Conservation (phyloP, 2,329 filamentous ascomycete genomes). For the Pseudogymnoascus sp. region DNA sequence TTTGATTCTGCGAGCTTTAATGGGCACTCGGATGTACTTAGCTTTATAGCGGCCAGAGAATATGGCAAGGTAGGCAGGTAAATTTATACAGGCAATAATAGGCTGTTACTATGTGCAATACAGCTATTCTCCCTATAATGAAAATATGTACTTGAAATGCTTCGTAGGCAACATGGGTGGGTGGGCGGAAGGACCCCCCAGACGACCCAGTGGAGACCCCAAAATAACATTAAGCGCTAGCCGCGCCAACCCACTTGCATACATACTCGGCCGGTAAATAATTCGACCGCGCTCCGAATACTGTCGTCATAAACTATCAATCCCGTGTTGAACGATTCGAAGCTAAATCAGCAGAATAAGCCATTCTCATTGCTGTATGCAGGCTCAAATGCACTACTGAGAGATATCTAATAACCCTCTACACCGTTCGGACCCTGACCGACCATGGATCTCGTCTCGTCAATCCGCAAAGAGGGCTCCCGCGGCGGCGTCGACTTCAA, state of each 20-base stretch:
- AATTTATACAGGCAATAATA: background rate
- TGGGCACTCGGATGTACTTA: background rate
- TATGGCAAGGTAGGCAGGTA: background rate
- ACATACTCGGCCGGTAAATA: background rate
- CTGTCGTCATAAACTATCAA: conserved; percentile 7
- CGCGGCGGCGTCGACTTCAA: conserved; percentile 92
- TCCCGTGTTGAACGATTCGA: background rate
- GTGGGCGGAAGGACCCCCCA: background rate
- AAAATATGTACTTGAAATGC: background rate
- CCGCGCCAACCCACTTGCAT: background rate
- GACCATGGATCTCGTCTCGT: conserved; percentile 84
- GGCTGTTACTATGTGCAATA: background rate
- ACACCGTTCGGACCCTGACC: background rate
- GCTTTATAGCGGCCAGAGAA: background rate
- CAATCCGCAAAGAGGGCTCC: conserved; percentile 82
- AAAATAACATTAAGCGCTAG: conserved; percentile 4
- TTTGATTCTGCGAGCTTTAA: background rate
- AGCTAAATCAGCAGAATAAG: background rate
- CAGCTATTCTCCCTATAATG: background rate
- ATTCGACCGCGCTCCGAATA: background rate
- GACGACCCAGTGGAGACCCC: background rate
- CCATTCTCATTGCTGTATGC: background rate
- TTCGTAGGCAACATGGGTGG: background rate
- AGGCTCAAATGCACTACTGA: background rate
- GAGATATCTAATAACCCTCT: background rate